phyloP scores from a whole-genome alignment of 2,329 filamentous ascomycete species.

The Hymenoscyphus fraxineus region DNA sequence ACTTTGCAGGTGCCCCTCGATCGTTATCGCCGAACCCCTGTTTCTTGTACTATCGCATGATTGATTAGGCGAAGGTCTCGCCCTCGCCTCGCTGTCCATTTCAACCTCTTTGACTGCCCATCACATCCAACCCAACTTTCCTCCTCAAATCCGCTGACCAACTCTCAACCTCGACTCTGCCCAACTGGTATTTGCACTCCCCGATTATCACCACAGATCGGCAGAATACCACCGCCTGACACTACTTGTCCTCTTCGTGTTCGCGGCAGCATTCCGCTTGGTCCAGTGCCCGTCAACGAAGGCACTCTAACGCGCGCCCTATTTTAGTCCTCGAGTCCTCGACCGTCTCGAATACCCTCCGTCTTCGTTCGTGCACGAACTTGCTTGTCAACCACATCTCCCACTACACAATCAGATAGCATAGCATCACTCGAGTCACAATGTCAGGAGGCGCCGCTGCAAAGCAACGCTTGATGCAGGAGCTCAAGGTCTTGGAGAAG shows the following conservation, averaged over 20 bases:
- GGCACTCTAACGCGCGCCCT: constrained; percentile 1
- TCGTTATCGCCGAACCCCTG: background rate
- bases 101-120: background rate
- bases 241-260: background rate
- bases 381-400: background rate
- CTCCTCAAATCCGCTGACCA: constrained; percentile 4
- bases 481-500: constrained; percentile 75
- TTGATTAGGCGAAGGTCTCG: constrained; percentile 1
- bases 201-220: background rate
- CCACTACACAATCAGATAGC: background rate
- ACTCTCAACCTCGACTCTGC: background rate
- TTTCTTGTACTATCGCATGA: background rate
- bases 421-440: background rate
- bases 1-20: background rate
- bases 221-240: background rate
- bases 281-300: background rate
- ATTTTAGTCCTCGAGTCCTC: constrained; percentile 1
- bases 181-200: background rate
- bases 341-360: background rate
- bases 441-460: constrained; percentile 43
- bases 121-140: background rate
- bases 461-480: constrained; percentile 83
- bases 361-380: constrained; percentile 5
- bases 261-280: background rate
- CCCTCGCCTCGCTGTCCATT: background rate